phyloP scores from a whole-genome alignment of 1,139 yeast genomes.

The Saccharomyces hybrid region DNA sequence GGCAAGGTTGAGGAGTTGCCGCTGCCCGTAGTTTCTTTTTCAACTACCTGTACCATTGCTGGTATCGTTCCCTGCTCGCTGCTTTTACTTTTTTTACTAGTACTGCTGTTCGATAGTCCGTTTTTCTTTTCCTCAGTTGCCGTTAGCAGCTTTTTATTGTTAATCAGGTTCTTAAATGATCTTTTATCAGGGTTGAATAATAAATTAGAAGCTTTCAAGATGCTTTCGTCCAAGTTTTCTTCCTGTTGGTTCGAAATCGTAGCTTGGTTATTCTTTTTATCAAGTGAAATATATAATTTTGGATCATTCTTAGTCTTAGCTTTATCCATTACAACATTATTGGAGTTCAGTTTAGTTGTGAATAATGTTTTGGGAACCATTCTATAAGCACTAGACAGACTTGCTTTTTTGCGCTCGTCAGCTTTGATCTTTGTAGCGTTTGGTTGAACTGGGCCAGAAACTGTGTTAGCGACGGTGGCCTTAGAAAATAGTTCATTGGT shows the following conservation, averaged over 20 bases:
- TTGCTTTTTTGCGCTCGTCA: slow-evolving; percentile 45
- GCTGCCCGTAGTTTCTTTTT: background rate
- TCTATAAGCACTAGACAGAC: slow-evolving; percentile 50
- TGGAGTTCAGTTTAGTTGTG: slow-evolving; percentile 7
- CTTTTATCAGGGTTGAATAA: slow-evolving; percentile 19
- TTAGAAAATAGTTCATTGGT: slow-evolving; percentile 53
- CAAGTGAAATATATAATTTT: background rate
- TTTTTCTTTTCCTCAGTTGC: background rate
- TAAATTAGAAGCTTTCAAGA: slow-evolving; percentile 15
- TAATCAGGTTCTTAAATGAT: slow-evolving; percentile 19
- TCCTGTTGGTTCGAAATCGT: background rate
- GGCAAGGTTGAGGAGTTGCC: background rate
- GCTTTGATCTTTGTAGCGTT: slow-evolving; percentile 44
- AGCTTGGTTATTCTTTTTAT: background rate
- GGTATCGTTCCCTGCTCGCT: background rate
- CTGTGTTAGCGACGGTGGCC: slow-evolving; percentile 27
- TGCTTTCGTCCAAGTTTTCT: slow-evolving; percentile 1
- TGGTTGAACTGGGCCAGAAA: slow-evolving; percentile 37
- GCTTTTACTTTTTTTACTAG: background rate
- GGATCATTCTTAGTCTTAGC: background rate
- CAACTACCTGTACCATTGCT: background rate
- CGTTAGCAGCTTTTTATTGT: slow-evolving; percentile 10
- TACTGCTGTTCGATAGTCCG: background rate
- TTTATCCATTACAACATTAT: background rate
- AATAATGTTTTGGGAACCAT: slow-evolving; percentile 33